Evolutionary conservation across 768 basidiomycete species (phyloP), one percentile per base, ranked within the genome.

Genomic region (Cystofilobasidium bisporidii): DNA sequence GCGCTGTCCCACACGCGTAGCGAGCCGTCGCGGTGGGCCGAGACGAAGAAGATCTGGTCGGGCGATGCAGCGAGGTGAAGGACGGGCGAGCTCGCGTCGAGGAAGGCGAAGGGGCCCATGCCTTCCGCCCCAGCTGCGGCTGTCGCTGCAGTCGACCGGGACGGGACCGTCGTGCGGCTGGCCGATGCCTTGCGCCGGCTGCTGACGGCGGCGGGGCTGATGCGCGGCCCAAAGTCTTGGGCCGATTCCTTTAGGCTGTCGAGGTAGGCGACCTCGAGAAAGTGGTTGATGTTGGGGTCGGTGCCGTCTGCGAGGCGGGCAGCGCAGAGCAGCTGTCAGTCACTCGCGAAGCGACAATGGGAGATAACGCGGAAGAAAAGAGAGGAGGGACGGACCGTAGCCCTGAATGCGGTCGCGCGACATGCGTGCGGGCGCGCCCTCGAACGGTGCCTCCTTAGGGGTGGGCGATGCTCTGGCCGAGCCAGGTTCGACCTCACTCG

Each of bases 141-240:
- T 2, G 36, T 12, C 36, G 36, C 36, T 12, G 36, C 36, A 36
- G 6, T 36, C 36, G 36, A 6, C 36, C 53, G 28, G 2, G 53
- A 56, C 11, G 28, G 28, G 4, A 56, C 53, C 3, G 53, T 56
- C n/a, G 53, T 28, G 3, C 53, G 53, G 30, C 53, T 56, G 28
- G 60, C 36, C 15, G 60, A 41, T 0, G 86, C 81, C 71, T 86
- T 87, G 10, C 90, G 84, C 43, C 89, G 83, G 28, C 91, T 83
- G 26, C 89, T 56, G 53, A 56, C 77, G 45, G 91, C 86, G 0
- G 89, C 89, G 67, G 89, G 86, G 65, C 88, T 85, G 6, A 93
- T 84, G 61, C 83, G 84, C 4, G 93, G 92, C 9, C 94, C 94
- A 74, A 99, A 94, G 73, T 99, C 93, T 33, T 87, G 82, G 67